Evolutionary conservation across 306 rosid species (phyloP).

Genomic region (Dalbergia cultrata): DNA sequence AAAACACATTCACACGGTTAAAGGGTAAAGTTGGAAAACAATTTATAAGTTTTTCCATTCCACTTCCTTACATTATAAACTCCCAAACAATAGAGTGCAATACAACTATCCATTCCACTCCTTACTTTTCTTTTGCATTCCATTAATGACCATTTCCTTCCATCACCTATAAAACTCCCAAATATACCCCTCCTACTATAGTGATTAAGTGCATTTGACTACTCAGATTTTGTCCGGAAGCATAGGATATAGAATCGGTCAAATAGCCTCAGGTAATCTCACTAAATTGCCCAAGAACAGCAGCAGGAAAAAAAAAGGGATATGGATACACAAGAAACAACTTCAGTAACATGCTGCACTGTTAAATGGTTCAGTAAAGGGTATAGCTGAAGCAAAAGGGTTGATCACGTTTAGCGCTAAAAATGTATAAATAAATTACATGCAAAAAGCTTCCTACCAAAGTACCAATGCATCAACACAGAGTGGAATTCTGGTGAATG

Average conservation of each 20-base stretch:
- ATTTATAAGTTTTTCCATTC: too few species aligned
- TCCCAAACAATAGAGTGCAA: too few species aligned
- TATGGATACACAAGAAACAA: slow-evolving; percentile 30
- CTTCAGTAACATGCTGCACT: slow-evolving; percentile 24
- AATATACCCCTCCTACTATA: neutral
- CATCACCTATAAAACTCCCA: too few species aligned
- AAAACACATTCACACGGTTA: too few species aligned
- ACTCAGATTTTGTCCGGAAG: slow-evolving; percentile 20
- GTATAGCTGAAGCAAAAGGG: slow-evolving; percentile 16
- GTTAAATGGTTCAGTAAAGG: slow-evolving; percentile 31
- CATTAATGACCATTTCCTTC: too few species aligned
- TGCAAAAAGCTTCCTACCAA: slow-evolving; percentile 8
- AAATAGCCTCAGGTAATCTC: slow-evolving; percentile 5
- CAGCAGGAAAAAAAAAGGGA: slow-evolving; percentile 1
- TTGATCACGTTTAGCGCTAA: slow-evolving; percentile 11
- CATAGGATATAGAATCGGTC: slow-evolving; percentile 24
- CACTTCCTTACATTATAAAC: too few species aligned
- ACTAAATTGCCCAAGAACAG: slow-evolving; percentile 14
- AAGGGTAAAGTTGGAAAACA: too few species aligned
- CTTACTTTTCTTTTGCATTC: too few species aligned
- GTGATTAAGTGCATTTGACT: slow-evolving; percentile 15
- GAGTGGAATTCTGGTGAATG: neutral
- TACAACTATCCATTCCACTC: too few species aligned
- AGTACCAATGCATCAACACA: slow-evolving; percentile 23
- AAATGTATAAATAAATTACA: slow-evolving; percentile 11